phyloP scores from a whole-genome alignment of 2,329 filamentous ascomycete species.

The Penicillium sp. region DNA sequence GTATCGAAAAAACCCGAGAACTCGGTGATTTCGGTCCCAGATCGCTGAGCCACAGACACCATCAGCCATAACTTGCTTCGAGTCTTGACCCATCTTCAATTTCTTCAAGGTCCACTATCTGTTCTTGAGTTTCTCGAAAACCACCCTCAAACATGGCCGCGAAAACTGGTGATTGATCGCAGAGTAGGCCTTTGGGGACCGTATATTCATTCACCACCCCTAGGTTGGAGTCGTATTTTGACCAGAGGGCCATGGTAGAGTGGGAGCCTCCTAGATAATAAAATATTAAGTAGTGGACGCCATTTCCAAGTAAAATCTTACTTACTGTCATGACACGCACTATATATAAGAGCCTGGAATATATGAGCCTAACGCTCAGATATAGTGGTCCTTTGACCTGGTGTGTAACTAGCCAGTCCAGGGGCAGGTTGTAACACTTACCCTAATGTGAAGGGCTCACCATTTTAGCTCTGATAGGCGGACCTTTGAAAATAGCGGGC shows the following conservation, averaged over 20 bases:
- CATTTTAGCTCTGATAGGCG: neutral
- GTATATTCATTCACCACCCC: constrained; percentile 8
- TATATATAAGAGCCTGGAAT: no score
- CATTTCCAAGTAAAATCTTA: neutral
- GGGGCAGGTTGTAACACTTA: neutral
- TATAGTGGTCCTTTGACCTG: no score
- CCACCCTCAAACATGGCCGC: constrained; percentile 12
- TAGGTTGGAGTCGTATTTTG: constrained; percentile 4
- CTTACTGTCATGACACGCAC: no score
- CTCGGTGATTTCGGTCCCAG: no score
- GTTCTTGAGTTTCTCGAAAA: constrained; percentile 7
- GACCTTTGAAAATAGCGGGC: neutral
- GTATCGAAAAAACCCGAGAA: no score
- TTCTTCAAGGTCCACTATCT: constrained; percentile 9
- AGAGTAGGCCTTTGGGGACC: constrained; percentile 10
- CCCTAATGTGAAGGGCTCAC: neutral
- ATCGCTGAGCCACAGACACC: no score
- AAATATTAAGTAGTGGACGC: neutral
- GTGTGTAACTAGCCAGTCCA: no score
- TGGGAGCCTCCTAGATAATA: no score
- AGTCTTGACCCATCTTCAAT: neutral
- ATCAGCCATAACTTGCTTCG: no score
- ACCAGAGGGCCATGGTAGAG: neutral
- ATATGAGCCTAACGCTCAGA: no score
- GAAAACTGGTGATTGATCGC: constrained; percentile 7